Evolutionary conservation across 805 yeast species (phyloP).

Genomic region (Yamadazyma takamatsuzukensis): DNA sequence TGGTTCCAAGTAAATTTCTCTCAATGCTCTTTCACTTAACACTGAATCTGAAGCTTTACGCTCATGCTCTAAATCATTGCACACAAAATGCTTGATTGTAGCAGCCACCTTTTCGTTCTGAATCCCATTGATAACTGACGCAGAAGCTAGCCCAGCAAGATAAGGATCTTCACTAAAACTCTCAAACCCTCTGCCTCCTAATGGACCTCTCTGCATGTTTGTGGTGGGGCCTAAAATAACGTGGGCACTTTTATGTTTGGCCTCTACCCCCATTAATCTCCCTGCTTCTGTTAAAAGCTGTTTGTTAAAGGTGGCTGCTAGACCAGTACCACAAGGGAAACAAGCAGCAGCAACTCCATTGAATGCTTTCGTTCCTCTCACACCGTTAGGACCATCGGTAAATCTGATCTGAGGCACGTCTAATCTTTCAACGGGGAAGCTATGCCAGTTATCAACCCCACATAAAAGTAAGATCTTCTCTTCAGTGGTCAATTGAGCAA

Average conservation of each 20-base stretch:
- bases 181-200: constrained; percentile 34
- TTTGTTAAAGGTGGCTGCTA: constrained; percentile 32
- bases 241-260: constrained; percentile 28
- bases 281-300: constrained; percentile 29
- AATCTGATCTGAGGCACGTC: constrained; percentile 46
- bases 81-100: constrained; percentile 29
- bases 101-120: constrained; percentile 27
- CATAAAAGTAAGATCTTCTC: constrained; percentile 24
- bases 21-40: constrained; percentile 26
- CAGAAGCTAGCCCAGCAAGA: constrained; percentile 25
- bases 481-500: constrained; percentile 20
- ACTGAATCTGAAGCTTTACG: constrained; percentile 26
- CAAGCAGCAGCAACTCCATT: constrained; percentile 27
- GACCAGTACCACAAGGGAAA: constrained; percentile 33
- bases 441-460: constrained; percentile 51
- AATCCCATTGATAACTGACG: constrained; percentile 25
- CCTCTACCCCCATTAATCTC: constrained; percentile 29
- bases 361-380: constrained; percentile 28
- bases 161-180: constrained; percentile 32
- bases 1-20: constrained; percentile 33
- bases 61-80: constrained; percentile 31
- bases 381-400: constrained; percentile 33
- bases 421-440: constrained; percentile 34
- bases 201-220: constrained; percentile 31
- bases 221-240: constrained; percentile 31